phyloP scores from a whole-genome alignment of 2,329 filamentous ascomycete species.

The Daldinia sp. region DNA sequence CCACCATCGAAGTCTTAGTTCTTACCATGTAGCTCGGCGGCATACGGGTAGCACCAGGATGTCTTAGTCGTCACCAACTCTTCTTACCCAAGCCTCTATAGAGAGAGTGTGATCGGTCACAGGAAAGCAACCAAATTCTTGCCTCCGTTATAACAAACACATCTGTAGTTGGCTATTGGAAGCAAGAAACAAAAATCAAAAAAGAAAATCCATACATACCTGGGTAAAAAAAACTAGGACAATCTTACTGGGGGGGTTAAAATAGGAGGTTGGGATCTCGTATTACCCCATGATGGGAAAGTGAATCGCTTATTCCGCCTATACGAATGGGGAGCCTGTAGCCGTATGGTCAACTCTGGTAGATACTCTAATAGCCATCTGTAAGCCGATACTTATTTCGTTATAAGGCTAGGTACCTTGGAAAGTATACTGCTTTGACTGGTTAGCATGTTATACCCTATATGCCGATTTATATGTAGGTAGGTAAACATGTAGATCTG shows the following conservation, averaged over 20 bases:
- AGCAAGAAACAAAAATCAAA: too few species aligned
- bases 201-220: not conserved
- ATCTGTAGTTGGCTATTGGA: not conserved
- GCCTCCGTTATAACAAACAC: not conserved
- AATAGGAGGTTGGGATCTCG: not conserved
- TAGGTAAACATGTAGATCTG: too few species aligned
- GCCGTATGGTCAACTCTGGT: not conserved
- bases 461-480: not conserved
- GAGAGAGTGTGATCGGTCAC: too few species aligned
- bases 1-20: too few species aligned
- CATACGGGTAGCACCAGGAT: too few species aligned
- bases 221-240: not conserved
- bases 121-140: not conserved
- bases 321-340: not conserved
- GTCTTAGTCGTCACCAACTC: too few species aligned
- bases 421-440: too few species aligned
- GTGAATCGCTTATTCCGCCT: not conserved
- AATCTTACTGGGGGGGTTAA: not conserved
- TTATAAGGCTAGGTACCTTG: too few species aligned
- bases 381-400: not conserved
- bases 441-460: not conserved
- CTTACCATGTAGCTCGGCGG: too few species aligned
- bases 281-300: slow-evolving; percentile 5
- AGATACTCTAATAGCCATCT: not conserved
- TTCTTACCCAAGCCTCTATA: too few species aligned